phyloP scores from a whole-genome alignment of 768 basidiomycete species.

The Cystobasidium onofrii region DNA sequence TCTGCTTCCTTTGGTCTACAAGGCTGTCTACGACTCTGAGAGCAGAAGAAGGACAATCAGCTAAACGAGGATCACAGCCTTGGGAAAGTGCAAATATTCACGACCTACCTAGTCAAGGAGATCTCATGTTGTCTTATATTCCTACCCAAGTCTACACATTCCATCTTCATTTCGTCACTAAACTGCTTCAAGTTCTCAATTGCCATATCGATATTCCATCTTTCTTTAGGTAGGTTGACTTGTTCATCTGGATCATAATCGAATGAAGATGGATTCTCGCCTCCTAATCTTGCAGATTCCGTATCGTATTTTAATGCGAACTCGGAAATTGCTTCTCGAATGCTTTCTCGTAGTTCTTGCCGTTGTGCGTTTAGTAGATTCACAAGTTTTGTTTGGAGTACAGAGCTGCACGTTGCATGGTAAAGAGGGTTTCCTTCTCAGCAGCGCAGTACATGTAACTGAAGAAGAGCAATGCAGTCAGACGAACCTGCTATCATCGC shows the following conservation, averaged over 20 bases:
- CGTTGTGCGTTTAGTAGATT: slow-evolving; percentile 6
- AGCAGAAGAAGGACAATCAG: not conserved
- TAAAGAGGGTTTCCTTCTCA: no score
- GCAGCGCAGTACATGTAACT: no score
- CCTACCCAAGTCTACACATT: slow-evolving; percentile 5
- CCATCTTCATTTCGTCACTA: not conserved
- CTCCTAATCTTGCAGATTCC: not conserved
- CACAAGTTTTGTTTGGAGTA: not conserved
- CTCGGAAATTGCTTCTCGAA: not conserved
- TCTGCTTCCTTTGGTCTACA: not conserved
- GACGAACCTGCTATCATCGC: not conserved
- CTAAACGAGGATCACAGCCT: no score
- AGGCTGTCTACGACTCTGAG: not conserved
- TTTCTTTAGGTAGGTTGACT: slow-evolving; percentile 5
- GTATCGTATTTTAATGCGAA: slow-evolving; percentile 15
- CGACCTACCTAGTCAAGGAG: slow-evolving; percentile 4
- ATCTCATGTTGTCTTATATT: slow-evolving; percentile 2
- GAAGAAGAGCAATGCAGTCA: not conserved
- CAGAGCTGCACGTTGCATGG: not conserved
- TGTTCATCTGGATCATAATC: slow-evolving; percentile 11
- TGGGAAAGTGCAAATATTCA: no score
- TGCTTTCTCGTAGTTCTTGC: not conserved
- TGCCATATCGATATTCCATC: not conserved
- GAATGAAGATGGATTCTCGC: not conserved
- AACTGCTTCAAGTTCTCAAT: not conserved